A percentile compares a stretch with the other conserved stretches of the same genome.
These are phyloP conservation scores for Sergeia podlipaevii DNA, from an alignment of 208 protist genomes.

Conservation along the genomic window DNA sequence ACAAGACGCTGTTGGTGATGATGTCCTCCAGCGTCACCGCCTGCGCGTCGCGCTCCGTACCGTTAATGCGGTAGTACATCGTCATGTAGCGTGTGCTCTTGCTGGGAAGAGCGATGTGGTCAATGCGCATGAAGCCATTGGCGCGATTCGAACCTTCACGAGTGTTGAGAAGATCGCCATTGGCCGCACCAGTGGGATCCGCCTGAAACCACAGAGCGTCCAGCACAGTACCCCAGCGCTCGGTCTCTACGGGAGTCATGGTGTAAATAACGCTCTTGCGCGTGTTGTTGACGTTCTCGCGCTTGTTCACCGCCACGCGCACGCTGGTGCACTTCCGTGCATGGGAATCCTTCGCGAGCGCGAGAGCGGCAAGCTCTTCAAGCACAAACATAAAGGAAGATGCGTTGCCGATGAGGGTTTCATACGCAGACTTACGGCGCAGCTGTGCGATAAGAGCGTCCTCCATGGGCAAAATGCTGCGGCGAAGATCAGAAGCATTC, in stretches of 20 bases:
- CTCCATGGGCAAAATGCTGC: slow-evolving; percentile 9
- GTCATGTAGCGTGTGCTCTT: neutral
- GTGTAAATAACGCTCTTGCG: slow-evolving; percentile 15
- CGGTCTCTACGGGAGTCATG: slow-evolving; percentile 28
- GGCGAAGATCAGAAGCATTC: slow-evolving; percentile 7
- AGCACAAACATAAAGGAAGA: slow-evolving; percentile 25
- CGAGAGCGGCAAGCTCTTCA: slow-evolving; percentile 19
- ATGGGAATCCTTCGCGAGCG: slow-evolving; percentile 6
- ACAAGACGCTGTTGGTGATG: slow-evolving; percentile 14
- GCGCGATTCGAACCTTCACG: slow-evolving; percentile 7
- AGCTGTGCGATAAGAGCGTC: slow-evolving; percentile 8
- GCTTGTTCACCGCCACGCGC: slow-evolving; percentile 21
- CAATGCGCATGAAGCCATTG: slow-evolving; percentile 37
- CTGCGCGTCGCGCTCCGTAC: neutral
- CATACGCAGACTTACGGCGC: neutral
- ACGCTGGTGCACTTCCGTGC: slow-evolving; percentile 18
- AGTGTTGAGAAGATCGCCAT: slow-evolving; percentile 41
- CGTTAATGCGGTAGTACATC: slow-evolving; percentile 13
- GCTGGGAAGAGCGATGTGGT: slow-evolving; percentile 23
- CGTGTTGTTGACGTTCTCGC: slow-evolving; percentile 18
- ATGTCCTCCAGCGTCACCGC: no score
- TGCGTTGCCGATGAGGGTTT: slow-evolving; percentile 1
- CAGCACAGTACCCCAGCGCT: slow-evolving; percentile 50
- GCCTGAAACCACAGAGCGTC: slow-evolving; percentile 77
- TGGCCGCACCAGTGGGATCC: slow-evolving; percentile 38